A percentile compares a stretch with the other conserved stretches of the same genome.
These are phyloP conservation scores for Quercus berberidifolia DNA, from an alignment of 306 rosid genomes.

Conservation along the genomic window DNA sequence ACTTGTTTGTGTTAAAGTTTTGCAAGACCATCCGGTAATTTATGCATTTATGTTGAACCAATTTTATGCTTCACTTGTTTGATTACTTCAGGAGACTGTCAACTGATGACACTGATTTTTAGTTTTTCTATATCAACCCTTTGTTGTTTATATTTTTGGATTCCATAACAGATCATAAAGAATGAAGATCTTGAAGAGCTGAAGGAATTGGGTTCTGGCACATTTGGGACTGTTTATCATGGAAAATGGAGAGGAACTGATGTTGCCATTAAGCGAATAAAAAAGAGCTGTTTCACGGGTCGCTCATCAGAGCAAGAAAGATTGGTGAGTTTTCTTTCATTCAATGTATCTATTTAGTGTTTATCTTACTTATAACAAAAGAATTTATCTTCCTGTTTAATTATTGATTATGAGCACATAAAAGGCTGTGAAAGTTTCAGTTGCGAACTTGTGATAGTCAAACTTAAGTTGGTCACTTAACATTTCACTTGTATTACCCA, in stretches of 20 bases:
- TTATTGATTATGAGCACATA: not conserved
- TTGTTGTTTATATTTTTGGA: slow-evolving; percentile 15
- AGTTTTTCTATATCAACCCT: slow-evolving; percentile 2
- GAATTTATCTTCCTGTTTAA: not conserved
- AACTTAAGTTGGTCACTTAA: not conserved
- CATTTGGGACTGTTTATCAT: slow-evolving; percentile 83
- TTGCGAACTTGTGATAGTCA: not conserved
- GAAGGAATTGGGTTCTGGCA: slow-evolving; percentile 77
- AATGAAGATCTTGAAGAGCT: slow-evolving; percentile 89
- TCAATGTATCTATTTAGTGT: not conserved
- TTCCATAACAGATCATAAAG: slow-evolving; percentile 50
- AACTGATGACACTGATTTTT: not conserved
- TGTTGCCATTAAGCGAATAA: slow-evolving; percentile 81
- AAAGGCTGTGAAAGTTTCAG: not conserved
- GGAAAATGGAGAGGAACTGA: slow-evolving; percentile 90
- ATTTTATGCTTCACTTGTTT: not conserved
- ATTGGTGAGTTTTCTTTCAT: slow-evolving; percentile 42
- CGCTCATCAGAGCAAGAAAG: slow-evolving; percentile 73
- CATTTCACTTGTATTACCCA: not conserved
- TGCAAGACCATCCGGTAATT: not conserved
- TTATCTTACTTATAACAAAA: not conserved
- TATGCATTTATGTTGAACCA: not conserved
- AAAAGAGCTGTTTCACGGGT: slow-evolving; percentile 71
- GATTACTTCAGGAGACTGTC: not conserved
- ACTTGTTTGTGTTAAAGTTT: not conserved